Evolutionary conservation across 257 asterid species (phyloP).

Genomic region (Ligustrum vulgare): DNA sequence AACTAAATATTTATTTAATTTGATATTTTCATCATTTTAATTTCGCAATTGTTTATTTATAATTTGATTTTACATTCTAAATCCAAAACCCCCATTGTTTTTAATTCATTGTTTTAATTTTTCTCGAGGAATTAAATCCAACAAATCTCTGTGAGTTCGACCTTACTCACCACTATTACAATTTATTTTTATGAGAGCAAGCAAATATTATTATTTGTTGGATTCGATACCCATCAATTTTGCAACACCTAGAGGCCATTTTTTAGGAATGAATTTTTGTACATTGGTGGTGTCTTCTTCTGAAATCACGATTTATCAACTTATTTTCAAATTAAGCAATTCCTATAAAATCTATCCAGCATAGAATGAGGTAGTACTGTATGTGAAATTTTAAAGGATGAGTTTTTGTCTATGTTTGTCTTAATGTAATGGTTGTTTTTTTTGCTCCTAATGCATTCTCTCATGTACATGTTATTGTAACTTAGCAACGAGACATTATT

Average conservation of each 20-base stretch:
- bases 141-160: too few species aligned
- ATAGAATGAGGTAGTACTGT: neutral
- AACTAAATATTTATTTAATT: too few species aligned
- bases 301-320: slow-evolving; percentile 31
- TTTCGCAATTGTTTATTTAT: too few species aligned
- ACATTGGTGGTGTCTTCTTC: slow-evolving; percentile 45
- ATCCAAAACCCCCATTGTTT: too few species aligned
- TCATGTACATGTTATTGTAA: neutral
- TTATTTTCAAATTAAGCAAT: slow-evolving; percentile 23
- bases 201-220: too few species aligned
- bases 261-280: slow-evolving; percentile 33
- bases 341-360: slow-evolving; percentile 41
- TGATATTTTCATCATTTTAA: too few species aligned
- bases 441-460: neutral
- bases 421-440: neutral
- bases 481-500: slow-evolving; percentile 3
- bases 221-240: too few species aligned
- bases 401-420: neutral
- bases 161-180: too few species aligned
- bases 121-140: too few species aligned
- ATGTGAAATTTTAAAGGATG: neutral
- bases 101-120: too few species aligned
- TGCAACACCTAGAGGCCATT: slow-evolving; percentile 46
- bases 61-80: too few species aligned
- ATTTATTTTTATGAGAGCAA: too few species aligned